A percentile compares a stretch with the other conserved stretches of the same genome.
Conservation (phyloP, 768 basidiomycete species). For the Inosperma sp. region DNA sequence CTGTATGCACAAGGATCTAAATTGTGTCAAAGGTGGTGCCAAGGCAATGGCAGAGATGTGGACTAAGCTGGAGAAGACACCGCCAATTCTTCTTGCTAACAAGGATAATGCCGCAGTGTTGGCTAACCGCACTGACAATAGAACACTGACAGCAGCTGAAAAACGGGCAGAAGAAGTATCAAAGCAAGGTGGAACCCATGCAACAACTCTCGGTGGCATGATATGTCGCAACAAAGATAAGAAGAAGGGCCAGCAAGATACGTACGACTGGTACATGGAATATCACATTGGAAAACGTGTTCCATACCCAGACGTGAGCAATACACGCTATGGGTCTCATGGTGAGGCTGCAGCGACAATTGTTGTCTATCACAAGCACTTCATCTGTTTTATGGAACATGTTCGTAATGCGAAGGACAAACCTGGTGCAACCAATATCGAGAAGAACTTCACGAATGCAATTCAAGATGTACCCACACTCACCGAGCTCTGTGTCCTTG, state of each 20-base stretch:
- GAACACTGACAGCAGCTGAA: neutral
- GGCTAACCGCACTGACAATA: neutral
- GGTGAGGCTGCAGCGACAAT: slow-evolving; percentile 25
- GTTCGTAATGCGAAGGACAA: slow-evolving; percentile 29
- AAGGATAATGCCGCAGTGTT: slow-evolving; percentile 8
- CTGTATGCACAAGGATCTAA: too few species aligned
- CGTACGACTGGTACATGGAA: slow-evolving; percentile 22
- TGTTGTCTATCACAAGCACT: slow-evolving; percentile 20
- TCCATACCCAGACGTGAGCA: slow-evolving; percentile 33
- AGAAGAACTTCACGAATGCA: slow-evolving; percentile 27
- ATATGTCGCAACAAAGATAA: slow-evolving; percentile 34
- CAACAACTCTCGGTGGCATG: slow-evolving; percentile 21
- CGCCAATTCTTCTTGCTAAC: slow-evolving; percentile 1
- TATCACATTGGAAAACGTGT: slow-evolving; percentile 15
- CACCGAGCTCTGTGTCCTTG: slow-evolving; percentile 26
- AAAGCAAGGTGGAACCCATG: slow-evolving; percentile 6
- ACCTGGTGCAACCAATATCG: slow-evolving; percentile 30
- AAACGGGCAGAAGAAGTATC: slow-evolving; percentile 1
- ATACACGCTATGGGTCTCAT: slow-evolving; percentile 32
- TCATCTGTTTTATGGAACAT: slow-evolving; percentile 24
- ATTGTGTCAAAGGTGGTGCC: slow-evolving; percentile 13
- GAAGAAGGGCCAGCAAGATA: slow-evolving; percentile 34
- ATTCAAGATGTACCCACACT: slow-evolving; percentile 24
- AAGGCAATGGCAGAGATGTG: slow-evolving; percentile 1
- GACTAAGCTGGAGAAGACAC: neutral